Conservation (phyloP, 2,329 filamentous ascomycete species). For the Grosmannia clavigera region DNA sequence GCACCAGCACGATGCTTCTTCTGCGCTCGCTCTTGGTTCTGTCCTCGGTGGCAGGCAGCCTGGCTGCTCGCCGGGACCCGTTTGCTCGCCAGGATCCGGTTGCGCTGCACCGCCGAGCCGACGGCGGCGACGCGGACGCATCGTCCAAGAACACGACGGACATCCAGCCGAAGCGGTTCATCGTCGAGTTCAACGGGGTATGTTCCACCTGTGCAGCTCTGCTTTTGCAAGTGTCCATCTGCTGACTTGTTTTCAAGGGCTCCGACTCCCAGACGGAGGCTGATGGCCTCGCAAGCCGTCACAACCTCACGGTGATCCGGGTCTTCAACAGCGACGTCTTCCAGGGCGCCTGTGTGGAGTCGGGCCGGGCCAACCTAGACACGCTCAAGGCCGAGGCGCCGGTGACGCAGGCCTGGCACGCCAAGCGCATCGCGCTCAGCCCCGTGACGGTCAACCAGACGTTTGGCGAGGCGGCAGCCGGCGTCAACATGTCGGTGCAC, state of each 20-base stretch:
- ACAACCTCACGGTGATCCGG: not conserved
- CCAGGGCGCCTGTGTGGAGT: slow-evolving; percentile 3
- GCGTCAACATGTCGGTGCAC: slow-evolving; percentile 9
- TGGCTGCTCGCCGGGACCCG: not conserved
- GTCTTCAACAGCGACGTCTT: not conserved
- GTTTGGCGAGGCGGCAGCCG: not conserved
- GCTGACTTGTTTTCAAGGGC: not conserved
- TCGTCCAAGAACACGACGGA: not conserved
- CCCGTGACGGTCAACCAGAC: slow-evolving; percentile 1
- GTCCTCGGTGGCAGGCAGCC: not conserved
- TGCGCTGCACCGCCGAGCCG: not conserved
- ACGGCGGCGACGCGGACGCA: not conserved
- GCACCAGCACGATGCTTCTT: not conserved
- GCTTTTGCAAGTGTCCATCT: too few species aligned
- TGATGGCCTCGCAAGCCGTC: not conserved
- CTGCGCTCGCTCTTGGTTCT: not conserved
- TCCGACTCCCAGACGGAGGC: not conserved
- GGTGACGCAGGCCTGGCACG: slow-evolving; percentile 5
- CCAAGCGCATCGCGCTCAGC: not conserved
- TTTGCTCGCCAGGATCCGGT: not conserved
- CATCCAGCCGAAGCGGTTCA: not conserved
- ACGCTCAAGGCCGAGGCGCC: slow-evolving; percentile 1
- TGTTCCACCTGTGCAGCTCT: not conserved
- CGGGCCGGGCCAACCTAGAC: slow-evolving; percentile 4
- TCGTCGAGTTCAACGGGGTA: not conserved